Percentiles rank a stretch among this genome's conserved stretches.
These are phyloP conservation scores for Camellia granthamiana DNA, from an alignment of 148 eudicot genomes.

Conservation along the genomic window DNA sequence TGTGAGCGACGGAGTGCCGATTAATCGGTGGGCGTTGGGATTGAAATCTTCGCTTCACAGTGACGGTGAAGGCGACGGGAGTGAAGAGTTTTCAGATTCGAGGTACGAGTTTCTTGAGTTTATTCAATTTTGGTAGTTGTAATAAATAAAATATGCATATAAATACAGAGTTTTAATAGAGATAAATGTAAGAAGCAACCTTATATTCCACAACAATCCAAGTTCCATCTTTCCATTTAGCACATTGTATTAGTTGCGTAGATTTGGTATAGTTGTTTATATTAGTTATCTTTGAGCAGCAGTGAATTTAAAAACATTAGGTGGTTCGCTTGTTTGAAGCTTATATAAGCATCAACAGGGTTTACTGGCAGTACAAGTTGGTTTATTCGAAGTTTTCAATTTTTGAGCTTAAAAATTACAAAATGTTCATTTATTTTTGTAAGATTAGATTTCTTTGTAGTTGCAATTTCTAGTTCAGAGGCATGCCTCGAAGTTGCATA, in stretches of 20 bases:
- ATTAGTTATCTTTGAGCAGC: background rate
- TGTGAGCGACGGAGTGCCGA: slow-evolving; percentile 20
- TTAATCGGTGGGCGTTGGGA: slow-evolving; percentile 47
- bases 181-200: background rate
- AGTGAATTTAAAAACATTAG: background rate
- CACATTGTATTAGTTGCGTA: background rate
- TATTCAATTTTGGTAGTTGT: background rate
- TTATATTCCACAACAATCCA: background rate
- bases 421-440: background rate
- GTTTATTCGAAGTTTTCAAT: background rate
- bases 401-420: background rate
- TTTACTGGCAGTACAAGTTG: background rate
- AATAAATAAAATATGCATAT: background rate
- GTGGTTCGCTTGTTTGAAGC: background rate
- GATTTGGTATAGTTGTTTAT: background rate
- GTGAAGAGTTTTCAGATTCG: slow-evolving; percentile 13
- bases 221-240: background rate
- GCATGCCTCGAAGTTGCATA: background rate
- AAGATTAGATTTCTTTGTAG: background rate
- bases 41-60: slow-evolving; percentile 34
- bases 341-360: background rate
- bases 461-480: background rate
- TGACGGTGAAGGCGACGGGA: slow-evolving; percentile 30
- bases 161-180: background rate
- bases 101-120: slow-evolving; percentile 27